A percentile compares a stretch with the other conserved stretches of the same genome.
These are phyloP conservation scores for Colletotrichum truncatum DNA, from an alignment of 2,329 filamentous ascomycete genomes.

Conservation along the genomic window DNA sequence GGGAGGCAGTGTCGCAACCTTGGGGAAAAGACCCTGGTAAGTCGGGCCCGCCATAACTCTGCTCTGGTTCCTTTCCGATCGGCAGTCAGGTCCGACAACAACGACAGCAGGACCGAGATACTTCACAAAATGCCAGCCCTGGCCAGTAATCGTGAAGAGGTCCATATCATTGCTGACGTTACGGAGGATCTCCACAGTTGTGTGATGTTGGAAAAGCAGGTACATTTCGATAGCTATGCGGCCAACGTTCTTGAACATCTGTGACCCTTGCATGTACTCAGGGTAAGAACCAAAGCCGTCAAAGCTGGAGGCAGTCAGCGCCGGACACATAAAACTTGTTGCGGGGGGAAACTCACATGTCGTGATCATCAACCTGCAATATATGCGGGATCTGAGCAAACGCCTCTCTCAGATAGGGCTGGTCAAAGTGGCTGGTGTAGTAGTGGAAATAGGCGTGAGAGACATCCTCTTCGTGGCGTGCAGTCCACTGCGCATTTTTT, in stretches of 20 bases:
- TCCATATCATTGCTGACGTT: slow-evolving; percentile 89
- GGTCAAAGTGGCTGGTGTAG: slow-evolving; percentile 98
- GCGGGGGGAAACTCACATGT: slow-evolving; percentile 77
- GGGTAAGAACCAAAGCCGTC: slow-evolving; percentile 98
- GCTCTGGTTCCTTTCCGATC: slow-evolving; percentile 88
- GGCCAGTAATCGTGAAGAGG: slow-evolving; percentile 96
- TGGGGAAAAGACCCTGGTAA: slow-evolving; percentile 97
- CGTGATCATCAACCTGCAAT: slow-evolving; percentile 93
- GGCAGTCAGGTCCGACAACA: slow-evolving; percentile 88
- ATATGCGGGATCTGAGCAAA: slow-evolving; percentile 98
- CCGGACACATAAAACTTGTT: neutral
- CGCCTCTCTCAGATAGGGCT: slow-evolving; percentile 91
- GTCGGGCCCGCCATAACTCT: slow-evolving; percentile 96
- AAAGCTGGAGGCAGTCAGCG: slow-evolving; percentile 69
- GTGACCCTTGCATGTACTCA: slow-evolving; percentile 96
- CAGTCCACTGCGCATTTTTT: slow-evolving; percentile 91
- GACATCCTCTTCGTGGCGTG: slow-evolving; percentile 94
- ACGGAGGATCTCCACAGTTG: slow-evolving; percentile 90
- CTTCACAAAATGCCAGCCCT: slow-evolving; percentile 98
- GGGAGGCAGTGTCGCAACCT: slow-evolving; percentile 87
- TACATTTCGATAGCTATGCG: slow-evolving; percentile 98
- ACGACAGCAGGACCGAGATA: slow-evolving; percentile 92
- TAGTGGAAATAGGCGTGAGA: slow-evolving; percentile 98
- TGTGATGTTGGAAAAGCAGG: slow-evolving; percentile 97
- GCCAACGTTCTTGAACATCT: slow-evolving; percentile 98